A percentile compares a stretch with the other conserved stretches of the same genome.
These are phyloP conservation scores for Suhomyces bolitotheri DNA, from an alignment of 1,139 yeast genomes.

Conservation along the genomic window DNA sequence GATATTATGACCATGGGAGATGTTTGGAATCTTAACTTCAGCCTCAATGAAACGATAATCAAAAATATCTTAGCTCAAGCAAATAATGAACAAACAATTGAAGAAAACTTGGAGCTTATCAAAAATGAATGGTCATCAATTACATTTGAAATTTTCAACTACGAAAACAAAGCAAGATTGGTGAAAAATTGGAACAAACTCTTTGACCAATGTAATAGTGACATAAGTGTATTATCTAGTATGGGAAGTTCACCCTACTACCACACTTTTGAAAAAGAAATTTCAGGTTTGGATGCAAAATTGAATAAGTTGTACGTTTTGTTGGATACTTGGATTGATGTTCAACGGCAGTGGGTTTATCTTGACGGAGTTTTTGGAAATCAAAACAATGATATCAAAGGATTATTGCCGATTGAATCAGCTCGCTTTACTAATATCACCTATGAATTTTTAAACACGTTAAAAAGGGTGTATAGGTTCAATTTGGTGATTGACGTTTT, in stretches of 20 bases:
- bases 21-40: conserved; percentile 59
- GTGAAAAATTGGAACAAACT: conserved; percentile 70
- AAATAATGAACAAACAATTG: conserved; percentile 68
- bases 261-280: conserved; percentile 60
- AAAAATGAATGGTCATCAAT: conserved; percentile 49
- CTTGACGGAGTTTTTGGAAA: conserved; percentile 76
- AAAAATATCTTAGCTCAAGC: conserved; percentile 62
- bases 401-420: conserved; percentile 68
- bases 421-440: conserved; percentile 66
- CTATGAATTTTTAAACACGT: conserved; percentile 55
- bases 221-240: conserved; percentile 61
- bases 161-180: conserved; percentile 53
- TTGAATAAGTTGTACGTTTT: conserved; percentile 53
- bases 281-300: conserved; percentile 55
- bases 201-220: conserved; percentile 60
- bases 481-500: conserved; percentile 60
- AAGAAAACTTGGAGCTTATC: conserved; percentile 53
- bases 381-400: conserved; percentile 52
- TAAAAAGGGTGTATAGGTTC: conserved; percentile 53
- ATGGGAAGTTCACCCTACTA: conserved; percentile 74
- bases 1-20: conserved; percentile 51
- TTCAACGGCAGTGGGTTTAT: conserved; percentile 88
- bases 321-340: conserved; percentile 76
- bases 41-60: conserved; percentile 46
- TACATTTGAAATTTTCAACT: conserved; percentile 57